phyloP scores from a whole-genome alignment of 306 rosid species.

The Gastrolobium villosum region DNA sequence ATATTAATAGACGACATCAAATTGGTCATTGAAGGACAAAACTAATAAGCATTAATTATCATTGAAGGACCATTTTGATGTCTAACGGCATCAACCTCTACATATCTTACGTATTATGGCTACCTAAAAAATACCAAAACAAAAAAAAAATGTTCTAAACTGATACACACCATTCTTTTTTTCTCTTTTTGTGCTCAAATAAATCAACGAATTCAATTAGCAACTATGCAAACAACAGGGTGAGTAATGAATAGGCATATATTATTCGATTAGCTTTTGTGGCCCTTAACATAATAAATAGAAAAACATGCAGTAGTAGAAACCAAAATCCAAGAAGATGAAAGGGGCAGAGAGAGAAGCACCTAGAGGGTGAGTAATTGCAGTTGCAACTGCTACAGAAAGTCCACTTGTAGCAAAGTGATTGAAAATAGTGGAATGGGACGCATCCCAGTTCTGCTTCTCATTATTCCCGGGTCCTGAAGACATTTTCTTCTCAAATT shows the following conservation, averaged over 20 bases:
- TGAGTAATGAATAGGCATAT: neutral
- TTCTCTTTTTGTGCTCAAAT: neutral
- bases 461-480: constrained; percentile 57
- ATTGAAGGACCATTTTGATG: neutral
- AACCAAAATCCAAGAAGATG: constrained; percentile 11
- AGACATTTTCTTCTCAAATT: constrained; percentile 31
- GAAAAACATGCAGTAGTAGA: neutral
- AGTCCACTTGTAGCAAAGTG: constrained; percentile 88
- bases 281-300: neutral
- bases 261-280: neutral
- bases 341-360: neutral
- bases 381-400: constrained; percentile 86
- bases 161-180: neutral
- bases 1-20: neutral
- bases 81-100: neutral
- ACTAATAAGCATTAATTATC: neutral
- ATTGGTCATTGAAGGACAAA: constrained; percentile 6
- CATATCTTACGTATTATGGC: neutral
- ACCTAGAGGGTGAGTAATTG: constrained; percentile 92
- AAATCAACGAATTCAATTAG: neutral
- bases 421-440: constrained; percentile 66
- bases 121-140: neutral
- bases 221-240: neutral
- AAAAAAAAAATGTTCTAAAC: neutral
- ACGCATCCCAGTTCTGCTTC: constrained; percentile 68